Evolutionary conservation across 2,329 filamentous ascomycete genomes (phyloP).

Genomic region (Talaromyces funiculosus): DNA sequence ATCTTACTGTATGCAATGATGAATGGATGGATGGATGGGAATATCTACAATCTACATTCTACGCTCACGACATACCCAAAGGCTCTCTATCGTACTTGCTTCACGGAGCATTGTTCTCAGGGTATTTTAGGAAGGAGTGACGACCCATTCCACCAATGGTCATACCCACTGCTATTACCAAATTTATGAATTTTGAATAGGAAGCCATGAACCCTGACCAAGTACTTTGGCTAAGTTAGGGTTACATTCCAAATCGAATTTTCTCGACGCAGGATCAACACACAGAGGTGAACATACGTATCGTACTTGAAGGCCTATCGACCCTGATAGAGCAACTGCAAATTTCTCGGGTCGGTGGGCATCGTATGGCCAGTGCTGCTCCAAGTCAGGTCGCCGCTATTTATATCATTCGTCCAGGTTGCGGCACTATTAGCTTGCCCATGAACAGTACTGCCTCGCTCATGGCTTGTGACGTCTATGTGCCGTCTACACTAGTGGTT

Average conservation of each 20-base stretch:
- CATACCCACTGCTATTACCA: background rate
- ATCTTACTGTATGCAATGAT: no score
- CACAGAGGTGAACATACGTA: background rate
- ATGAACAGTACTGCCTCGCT: constrained; percentile 57
- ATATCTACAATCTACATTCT: background rate
- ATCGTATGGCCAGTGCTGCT: constrained; percentile 56
- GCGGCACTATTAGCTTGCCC: constrained; percentile 61
- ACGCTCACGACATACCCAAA: background rate
- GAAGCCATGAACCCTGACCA: background rate
- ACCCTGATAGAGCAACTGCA: constrained; percentile 62
- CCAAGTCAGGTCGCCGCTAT: constrained; percentile 58
- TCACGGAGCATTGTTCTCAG: background rate
- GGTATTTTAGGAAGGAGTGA: background rate
- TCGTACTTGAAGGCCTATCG: no score
- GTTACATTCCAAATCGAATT: background rate
- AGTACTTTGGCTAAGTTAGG: background rate
- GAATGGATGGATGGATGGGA: no score
- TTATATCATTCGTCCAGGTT: constrained; percentile 62
- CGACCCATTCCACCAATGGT: background rate
- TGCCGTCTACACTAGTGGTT: constrained; percentile 50
- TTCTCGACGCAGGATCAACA: background rate
- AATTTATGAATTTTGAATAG: background rate
- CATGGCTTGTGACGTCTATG: constrained; percentile 55
- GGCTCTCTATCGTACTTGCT: background rate
- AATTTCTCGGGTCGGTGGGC: constrained; percentile 58